A percentile compares a stretch with the other conserved stretches of the same genome.
These are phyloP conservation scores for Claviceps fusiformis DNA, from an alignment of 2,329 filamentous ascomycete species.

Conservation along the genomic window DNA sequence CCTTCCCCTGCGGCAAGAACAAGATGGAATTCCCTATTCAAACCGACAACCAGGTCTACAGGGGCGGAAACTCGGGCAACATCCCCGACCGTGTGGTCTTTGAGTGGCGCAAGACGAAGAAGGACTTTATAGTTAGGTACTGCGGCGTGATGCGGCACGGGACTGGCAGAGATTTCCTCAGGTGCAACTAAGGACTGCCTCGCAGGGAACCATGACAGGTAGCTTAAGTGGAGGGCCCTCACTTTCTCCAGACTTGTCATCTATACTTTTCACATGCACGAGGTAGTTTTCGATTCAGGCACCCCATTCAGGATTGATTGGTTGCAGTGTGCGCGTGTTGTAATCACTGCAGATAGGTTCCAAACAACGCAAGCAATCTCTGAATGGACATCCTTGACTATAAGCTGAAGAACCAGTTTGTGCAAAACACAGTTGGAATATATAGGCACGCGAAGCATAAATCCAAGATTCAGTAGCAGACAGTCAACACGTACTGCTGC, in stretches of 20 bases:
- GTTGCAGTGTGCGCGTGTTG: not conserved
- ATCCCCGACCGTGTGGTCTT: slow-evolving; percentile 2
- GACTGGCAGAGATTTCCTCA: not conserved
- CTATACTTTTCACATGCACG: not conserved
- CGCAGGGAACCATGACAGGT: not conserved
- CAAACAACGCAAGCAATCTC: too few species aligned
- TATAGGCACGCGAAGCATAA: too few species aligned
- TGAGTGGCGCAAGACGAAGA: not conserved
- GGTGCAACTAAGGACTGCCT: slow-evolving; percentile 4
- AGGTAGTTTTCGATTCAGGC: not conserved
- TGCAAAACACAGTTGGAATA: too few species aligned
- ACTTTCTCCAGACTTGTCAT: not conserved
- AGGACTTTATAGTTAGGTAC: not conserved
- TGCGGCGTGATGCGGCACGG: slow-evolving; percentile 2
- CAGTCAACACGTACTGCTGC: too few species aligned
- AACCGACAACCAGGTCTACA: not conserved
- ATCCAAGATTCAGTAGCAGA: too few species aligned
- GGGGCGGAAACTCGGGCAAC: not conserved
- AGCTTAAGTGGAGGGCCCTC: too few species aligned
- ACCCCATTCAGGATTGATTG: not conserved
- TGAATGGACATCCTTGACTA: too few species aligned
- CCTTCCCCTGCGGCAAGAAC: not conserved
- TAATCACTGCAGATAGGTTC: too few species aligned
- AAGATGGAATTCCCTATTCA: slow-evolving; percentile 1
- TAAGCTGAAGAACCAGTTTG: too few species aligned